Base-by-base conservation (phyloP, 2,329 filamentous ascomycete genomes). In the Pezicula radicicola region DNA sequence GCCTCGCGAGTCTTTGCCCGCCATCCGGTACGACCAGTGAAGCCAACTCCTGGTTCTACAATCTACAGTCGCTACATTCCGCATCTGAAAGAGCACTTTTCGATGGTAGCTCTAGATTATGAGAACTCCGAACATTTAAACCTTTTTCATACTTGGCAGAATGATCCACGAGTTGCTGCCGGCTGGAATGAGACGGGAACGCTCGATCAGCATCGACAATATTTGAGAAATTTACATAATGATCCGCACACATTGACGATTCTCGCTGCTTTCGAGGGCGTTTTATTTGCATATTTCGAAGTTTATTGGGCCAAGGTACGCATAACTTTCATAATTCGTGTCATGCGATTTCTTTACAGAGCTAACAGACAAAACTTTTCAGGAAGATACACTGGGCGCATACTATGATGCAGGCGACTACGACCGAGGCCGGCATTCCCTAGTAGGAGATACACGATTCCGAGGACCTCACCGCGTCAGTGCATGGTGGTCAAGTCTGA, bases 131-230 rank as follows among this genome's bases (percentile, higher is more conserved):
- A 81, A 61, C 88, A 93, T 68, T 70, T 92, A 47, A 71, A 75
- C 15, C 75, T 90, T 5, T 92, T 93, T 74, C 84, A 91, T 69
- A 77, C 76, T 51, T 93, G 89, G 89, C 88, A 91, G 70, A 93
- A 93, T 64, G 88, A 92, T 64, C 88, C 88, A 48, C 85, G 89
- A 47, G 89, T 93, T 30, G 87, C 87, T 4, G 81, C 86, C 63
- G 88, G 88, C 4, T 92, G 89, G 89, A 89, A 90, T 64, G 84
- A 89, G 72, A 88, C 85, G 1, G 89, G 88, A 30, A 88, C 87
- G 1, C 70, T 89, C 45, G 87, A 89, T 28, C 78, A 91, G 67
- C 89, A 92, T 68, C 78, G 82, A 55, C 79, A 84, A 61, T 92
- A 93, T 67, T 76, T 48, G 76, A 46, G 79, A 28, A 79, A 80